Evolutionary conservation across 495 filamentous ascomycete species (phyloP), one percentile per base, ranked within the genome.

Genomic region (Tuber umbilicatum): DNA sequence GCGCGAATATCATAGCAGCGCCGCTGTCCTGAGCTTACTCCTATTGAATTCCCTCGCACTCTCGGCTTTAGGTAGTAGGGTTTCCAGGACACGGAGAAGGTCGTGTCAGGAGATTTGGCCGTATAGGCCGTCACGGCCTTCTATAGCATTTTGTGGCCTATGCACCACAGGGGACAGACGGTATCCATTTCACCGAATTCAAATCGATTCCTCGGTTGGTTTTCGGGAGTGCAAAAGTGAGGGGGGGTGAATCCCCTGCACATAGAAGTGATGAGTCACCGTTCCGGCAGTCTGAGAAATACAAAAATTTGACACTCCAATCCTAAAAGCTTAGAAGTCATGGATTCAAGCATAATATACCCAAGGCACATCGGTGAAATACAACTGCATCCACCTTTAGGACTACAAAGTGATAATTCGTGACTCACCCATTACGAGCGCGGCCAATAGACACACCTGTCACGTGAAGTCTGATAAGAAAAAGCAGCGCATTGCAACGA

Each of bases 111-210:
- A 70, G 91, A 83, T 38, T 82, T 81, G 70, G 84, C 81, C 76
- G 89, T 87, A 85, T 92, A 92, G n/a, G 85, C 79, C 4, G 82
- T 76, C 76, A 96, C 94, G 40, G 90, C 92, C 64, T 85, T 85
- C 50, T 90, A 87, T 16, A 97, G 88, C 55, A 91, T 89, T 73
- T 88, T 89, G 80, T 91, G 91, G 80, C 92, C 93, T n/a, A 97
- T 85, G 82, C 93, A 96, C 86, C 93, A 97, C 91, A 88, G 92
- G 2, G 92, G 92, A 81, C 93, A 97, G 74, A 94, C 88, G 31
- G 87, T 90, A 84, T 95, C 93, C 47, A 10, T 6, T 2, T 2
- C 6, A 50, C 6, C 21, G 45, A 55, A 55, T 84, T 87, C 21
- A 12, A 10, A n/a, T 39, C 27, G 39, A 50, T 43, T n/a, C 5